Evolutionary conservation across 1,139 yeast species (phyloP), one percentile per base, ranked within the genome.

Genomic region (Yamadazyma dushanensis): DNA sequence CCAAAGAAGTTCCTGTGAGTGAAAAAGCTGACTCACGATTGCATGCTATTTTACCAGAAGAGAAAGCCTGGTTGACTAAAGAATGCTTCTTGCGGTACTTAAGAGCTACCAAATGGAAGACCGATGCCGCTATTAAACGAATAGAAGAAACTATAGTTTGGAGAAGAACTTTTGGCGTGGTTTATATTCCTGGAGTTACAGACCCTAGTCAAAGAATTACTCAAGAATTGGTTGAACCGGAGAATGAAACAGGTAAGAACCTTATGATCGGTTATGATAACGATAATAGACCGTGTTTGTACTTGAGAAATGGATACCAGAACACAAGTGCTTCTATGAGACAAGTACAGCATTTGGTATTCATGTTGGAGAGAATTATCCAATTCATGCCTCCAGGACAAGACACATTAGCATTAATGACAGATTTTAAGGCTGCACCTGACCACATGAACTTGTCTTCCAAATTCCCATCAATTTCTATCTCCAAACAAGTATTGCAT

Each of bases 301-400:
- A 88, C 55, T 71, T 92, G 51, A 80, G 88, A 55, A 94, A 95
- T 5, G 97, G 97, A 11, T 78, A 94, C 55, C 97, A 92, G 57
- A 92, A 92, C 61, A 92, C 98, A 10, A 79, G 86, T 49, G 78
- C 92, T 4, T 78, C 94, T 1, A 81, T 83, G 38, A 76, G 85
- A 49, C 98, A 92, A 56, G 96, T 92, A 8, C 95, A 92, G 59
- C 96, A 88, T 57, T 69, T 92, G 51, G 97, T 92, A 7, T 92
- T 73, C 64, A 85, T 84, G 88, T 71, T 92, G 46, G 98, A 92
- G 57, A 73, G 90, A 40, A 92, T 84, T 22, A 89, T 90, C 37
- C 94, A 88, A 55, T 83, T 79, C 59, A 90, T 90, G 97, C 97
- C 97, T 3, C 78, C 89, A 1, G 97, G 97, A 7, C 97, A 90